Base-by-base conservation (phyloP, 805 yeast species). In the Wickerhamomyces bisporus region DNA sequence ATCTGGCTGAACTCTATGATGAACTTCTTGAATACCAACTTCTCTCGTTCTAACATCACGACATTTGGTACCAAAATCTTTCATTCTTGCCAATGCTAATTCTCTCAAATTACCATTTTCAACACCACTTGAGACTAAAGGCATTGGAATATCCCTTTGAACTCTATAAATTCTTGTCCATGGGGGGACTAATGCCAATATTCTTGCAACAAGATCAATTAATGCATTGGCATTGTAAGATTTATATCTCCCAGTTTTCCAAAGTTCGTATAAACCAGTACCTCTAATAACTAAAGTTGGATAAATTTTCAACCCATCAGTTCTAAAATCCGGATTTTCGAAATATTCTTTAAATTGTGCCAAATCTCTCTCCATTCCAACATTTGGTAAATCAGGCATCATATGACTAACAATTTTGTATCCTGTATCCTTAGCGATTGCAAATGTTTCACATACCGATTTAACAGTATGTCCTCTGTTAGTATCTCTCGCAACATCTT, bases 301-400 rank as follows among this genome's bases (percentile, higher is more conserved):
- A 59, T 93, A 93, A 35, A 93, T 73, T 60, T 93, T 93, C 47
- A 93, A 72, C 26, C 98, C 98, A 59, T 93, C 98, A 3, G 98
- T 93, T 61, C 98, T 76, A 64, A 93, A 93, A 21, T 79, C 95
- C 1, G 98, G 98, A 60, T 86, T 93, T 53, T 91, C 98, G 58
- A 93, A 93, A 66, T 93, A 93, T 60, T 93, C 98, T 54, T 82
- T 78, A 58, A 93, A 93, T 65, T 93, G 98, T 55, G 88, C 96
- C 42, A 91, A 67, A 60, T 93, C 98, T 60, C 98, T 77, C 64
- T 93, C 98, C 95, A 91, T 86, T 15, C 98, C 98, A 42, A 93
- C 97, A 55, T 93, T 93, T 14, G 98, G 98, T 53, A 93, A 71
- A 68, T 93, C 98, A 13, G 98, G 98, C 98, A 93, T 93, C 98